These are phyloP conservation scores for Stenogyne calaminthoides DNA, from an alignment of 305 asterid genomes.

Conservation along the genomic window DNA sequence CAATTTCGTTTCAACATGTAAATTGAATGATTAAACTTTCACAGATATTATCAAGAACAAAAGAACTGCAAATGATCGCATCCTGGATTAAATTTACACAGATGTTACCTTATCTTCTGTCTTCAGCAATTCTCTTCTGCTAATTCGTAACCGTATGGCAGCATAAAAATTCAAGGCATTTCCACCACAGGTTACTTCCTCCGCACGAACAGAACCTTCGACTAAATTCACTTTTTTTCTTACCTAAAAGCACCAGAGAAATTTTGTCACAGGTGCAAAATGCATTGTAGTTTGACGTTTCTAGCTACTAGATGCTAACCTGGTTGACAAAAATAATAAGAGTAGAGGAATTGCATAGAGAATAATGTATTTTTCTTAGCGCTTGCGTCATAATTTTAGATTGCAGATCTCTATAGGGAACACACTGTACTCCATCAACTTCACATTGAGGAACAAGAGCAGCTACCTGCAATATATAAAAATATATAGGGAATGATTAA, in stretches of 20 bases:
- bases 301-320: conserved; percentile 47
- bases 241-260: conserved; percentile 45
- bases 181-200: conserved; percentile 93
- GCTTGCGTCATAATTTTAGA: conserved; percentile 89
- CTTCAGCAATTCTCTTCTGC: conserved; percentile 72
- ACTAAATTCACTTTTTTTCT: conserved; percentile 53
- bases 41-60: conserved; percentile 12
- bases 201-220: conserved; percentile 56
- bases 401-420: conserved; percentile 55
- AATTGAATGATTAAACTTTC: neutral
- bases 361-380: conserved; percentile 78
- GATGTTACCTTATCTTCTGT: conserved; percentile 57
- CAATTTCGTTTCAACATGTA: neutral
- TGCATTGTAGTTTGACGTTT: conserved; percentile 14
- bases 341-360: conserved; percentile 73
- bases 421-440: conserved; percentile 55
- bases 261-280: conserved; percentile 15
- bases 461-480: conserved; percentile 69
- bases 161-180: conserved; percentile 93
- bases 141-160: conserved; percentile 78
- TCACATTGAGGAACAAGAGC: conserved; percentile 91
- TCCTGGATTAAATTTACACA: neutral
- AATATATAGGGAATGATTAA: conserved; percentile 7
- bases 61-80: conserved; percentile 3
- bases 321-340: conserved; percentile 89